Conservation (phyloP, 208 protist species). For the Perkinsela sp. region DNA sequence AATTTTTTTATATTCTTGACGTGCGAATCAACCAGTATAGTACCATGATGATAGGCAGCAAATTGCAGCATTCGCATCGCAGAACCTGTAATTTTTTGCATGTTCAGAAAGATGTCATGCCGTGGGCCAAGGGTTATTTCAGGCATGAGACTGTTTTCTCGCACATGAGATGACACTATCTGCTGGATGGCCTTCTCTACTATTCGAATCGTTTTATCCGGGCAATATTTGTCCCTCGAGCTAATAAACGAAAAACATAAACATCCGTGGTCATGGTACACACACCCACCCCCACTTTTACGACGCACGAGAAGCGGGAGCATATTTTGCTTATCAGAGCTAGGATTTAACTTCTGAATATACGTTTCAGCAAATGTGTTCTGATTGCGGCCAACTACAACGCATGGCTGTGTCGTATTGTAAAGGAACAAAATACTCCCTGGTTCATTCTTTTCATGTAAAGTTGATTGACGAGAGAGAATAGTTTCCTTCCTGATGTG, state of each 20-base stretch:
- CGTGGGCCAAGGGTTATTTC: slow-evolving; percentile 24
- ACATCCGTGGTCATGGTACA: slow-evolving; percentile 48
- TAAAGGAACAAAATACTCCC: slow-evolving; percentile 11
- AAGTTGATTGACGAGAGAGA: no score
- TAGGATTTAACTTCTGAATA: slow-evolving; percentile 9
- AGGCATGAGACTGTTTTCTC: slow-evolving; percentile 1
- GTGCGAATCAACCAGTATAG: slow-evolving; percentile 23
- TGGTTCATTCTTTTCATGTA: background rate
- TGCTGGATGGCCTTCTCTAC: slow-evolving; percentile 16
- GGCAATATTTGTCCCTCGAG: slow-evolving; percentile 23
- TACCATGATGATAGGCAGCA: slow-evolving; percentile 52
- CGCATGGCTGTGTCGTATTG: slow-evolving; percentile 41
- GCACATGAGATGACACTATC: slow-evolving; percentile 11
- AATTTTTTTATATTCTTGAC: slow-evolving; percentile 13
- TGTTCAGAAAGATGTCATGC: slow-evolving; percentile 45
- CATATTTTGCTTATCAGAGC: no score
- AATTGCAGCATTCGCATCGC: slow-evolving; percentile 54
- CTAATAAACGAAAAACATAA: slow-evolving; percentile 48
- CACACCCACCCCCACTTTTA: slow-evolving; percentile 34
- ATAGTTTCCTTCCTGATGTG: no score
- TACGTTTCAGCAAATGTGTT: slow-evolving; percentile 30
- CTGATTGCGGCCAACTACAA: slow-evolving; percentile 50
- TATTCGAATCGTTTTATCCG: slow-evolving; percentile 31
- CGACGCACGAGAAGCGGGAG: slow-evolving; percentile 20
- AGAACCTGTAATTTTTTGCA: slow-evolving; percentile 42